phyloP scores from a whole-genome alignment of 2,329 filamentous ascomycete species.

The Cytospora piceae region DNA sequence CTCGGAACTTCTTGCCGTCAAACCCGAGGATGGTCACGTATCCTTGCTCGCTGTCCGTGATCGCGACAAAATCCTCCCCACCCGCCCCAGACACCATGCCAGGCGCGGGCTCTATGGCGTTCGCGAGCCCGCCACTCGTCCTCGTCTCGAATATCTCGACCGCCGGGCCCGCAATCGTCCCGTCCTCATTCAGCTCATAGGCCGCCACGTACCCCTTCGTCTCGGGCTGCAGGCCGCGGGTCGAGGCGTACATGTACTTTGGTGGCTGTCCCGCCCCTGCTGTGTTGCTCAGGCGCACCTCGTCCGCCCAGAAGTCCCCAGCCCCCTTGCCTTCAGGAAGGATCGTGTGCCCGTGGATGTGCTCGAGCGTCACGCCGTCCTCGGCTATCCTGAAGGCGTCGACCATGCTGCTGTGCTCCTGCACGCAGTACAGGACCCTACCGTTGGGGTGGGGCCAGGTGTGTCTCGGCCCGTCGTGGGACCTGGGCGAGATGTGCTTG shows the following conservation, averaged over 20 bases:
- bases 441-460: constrained; percentile 32
- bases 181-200: constrained; percentile 28
- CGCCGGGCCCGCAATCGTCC: constrained; percentile 25
- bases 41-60: constrained; percentile 31
- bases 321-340: constrained; percentile 14
- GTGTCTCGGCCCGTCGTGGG: constrained; percentile 32
- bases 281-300: constrained; percentile 31
- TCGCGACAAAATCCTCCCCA: constrained; percentile 29
- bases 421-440: constrained; percentile 31
- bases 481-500: constrained; percentile 26
- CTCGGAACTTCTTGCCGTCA: constrained; percentile 32
- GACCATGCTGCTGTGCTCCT: constrained; percentile 34
- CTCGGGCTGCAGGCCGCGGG: constrained; percentile 25
- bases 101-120: constrained; percentile 33
- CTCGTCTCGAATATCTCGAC: constrained; percentile 30
- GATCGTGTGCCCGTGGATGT: constrained; percentile 27
- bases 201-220: constrained; percentile 31
- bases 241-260: constrained; percentile 31
- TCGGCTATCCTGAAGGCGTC: constrained; percentile 29
- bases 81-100: constrained; percentile 11
- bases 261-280: not conserved
- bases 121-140: constrained; percentile 32
- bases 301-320: constrained; percentile 31
- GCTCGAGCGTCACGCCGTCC: constrained; percentile 24
- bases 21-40: constrained; percentile 30